Evolutionary conservation across 2,329 filamentous ascomycete species (phyloP), one percentile per base, ranked within the genome.

Genomic region (Lasiodiplodia hormozganensis): DNA sequence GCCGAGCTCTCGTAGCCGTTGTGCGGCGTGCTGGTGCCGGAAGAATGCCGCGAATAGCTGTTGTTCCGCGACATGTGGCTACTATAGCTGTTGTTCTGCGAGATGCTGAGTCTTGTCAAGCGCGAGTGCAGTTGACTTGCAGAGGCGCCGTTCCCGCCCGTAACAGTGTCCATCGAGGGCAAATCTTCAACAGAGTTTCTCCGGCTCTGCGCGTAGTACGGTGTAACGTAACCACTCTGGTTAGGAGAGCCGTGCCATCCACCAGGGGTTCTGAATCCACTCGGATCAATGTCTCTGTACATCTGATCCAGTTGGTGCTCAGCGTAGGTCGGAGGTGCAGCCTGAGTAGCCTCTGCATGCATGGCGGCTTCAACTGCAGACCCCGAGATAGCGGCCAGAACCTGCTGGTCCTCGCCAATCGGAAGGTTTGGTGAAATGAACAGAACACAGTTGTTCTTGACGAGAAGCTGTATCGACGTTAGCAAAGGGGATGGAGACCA

Each of bases 341-440:
- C 87, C 34, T 87, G 78, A 31, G 87, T 86, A 23, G 87, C 85
- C 68, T 88, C 83, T 51, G 88, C 85, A 51, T 85, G 83, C 54
- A 86, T 83, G 11, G 82, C 77, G 40, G 81, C 52, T 53, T 60
- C 62, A 7, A 70, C 53, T 16, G 43, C 31, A 3, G 57, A 49
- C 4, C 58, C 68, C 23, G 75, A 72, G 69, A 79, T 75, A 0
- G 76, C 70, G 23, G 47, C 38, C 28, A 74, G 71, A 69, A 80
- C 75, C 2, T 75, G 69, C 73, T 97, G 96, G 70, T 95, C 88
- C 65, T 97, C 93, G 74, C 96, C 93, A 47, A 97, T 88, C 0
- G 93, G 91, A 74, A 97, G 89, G 76, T 96, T 96, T 0, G 96
- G 95, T 5, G 96, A 99, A 72, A 98, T 97, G 81, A 97, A 97